Base-by-base conservation (phyloP, 352 stramenopile species). In the Globisporangium abappressorium region DNA sequence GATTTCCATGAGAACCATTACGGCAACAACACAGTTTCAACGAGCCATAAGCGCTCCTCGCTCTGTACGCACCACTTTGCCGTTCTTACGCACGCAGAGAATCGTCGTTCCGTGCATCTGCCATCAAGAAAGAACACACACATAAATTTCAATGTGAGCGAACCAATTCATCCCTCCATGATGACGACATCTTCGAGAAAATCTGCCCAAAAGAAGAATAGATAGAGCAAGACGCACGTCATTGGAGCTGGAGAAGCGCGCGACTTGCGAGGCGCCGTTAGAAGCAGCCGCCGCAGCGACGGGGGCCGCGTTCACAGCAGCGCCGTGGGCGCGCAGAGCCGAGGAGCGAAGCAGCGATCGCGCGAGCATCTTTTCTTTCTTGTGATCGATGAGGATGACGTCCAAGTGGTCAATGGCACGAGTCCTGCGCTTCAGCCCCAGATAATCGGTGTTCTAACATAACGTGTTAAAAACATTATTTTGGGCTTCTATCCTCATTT, bases 21-120 rank as follows among this genome's bases (percentile, higher is more conserved):
- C 15, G 8, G 24, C 28, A 51, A 57, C 15, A 36, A 51, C 34
- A 15, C 57, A 7, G 22, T 51, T 22, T 12, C 43, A 51, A 51
- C 18, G 43, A 51, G 43, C 18, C 43, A 24, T 3, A 6, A 58
- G 30, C 8, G 8, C 18, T 61, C 11, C 9, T 15, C 8, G 15
- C 20, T 61, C 20, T 5, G 14, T 15, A 80, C 84, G 59, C 66
- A 98, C 98, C 71, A 99, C 96, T 87, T 99, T 98, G 58, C 94
- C 97, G 65, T 98, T 90, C 79, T 99, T 99, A 51, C 97, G 94
- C 54, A 99, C 97, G 72, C 95, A 99, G 12, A 99, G 79, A 65
- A 99, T 99, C 22, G 97, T 99, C 36, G 97, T 99, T 41, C 91
- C 94, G 74, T 98, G 92, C 90, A 97, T 94, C 80, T 94, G 75